Evolutionary conservation across 768 basidiomycete species (phyloP).

Genomic region (Leccinum disarticulatum): DNA sequence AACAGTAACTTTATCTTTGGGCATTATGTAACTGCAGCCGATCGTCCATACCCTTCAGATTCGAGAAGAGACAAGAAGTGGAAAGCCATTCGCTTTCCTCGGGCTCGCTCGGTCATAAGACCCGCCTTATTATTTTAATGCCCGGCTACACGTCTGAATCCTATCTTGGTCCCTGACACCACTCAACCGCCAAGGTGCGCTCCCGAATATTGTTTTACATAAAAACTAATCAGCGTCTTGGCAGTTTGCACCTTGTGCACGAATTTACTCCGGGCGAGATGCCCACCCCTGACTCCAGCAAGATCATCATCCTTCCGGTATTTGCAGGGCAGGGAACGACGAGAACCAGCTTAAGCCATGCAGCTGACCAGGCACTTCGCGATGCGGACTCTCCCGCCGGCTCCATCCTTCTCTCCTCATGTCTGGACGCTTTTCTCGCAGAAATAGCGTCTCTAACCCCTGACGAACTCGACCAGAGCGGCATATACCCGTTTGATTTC

Average conservation of each 20-base stretch:
- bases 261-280: slow-evolving; percentile 3
- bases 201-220: background rate
- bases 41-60: slow-evolving; percentile 8
- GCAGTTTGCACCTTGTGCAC: background rate
- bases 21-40: slow-evolving; percentile 24
- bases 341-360: slow-evolving; percentile 31
- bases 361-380: slow-evolving; percentile 38
- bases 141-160: slow-evolving; percentile 2
- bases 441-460: slow-evolving; percentile 51
- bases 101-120: slow-evolving; percentile 8
- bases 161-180: background rate
- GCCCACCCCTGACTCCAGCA: slow-evolving; percentile 1
- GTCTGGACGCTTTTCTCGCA: slow-evolving; percentile 46
- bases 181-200: slow-evolving; percentile 8
- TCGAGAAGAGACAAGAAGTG: slow-evolving; percentile 24
- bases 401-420: slow-evolving; percentile 48
- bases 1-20: slow-evolving; percentile 27
- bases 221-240: background rate
- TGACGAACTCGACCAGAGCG: slow-evolving; percentile 33
- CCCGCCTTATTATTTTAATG: slow-evolving; percentile 16
- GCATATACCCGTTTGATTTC: slow-evolving; percentile 49
- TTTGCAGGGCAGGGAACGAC: slow-evolving; percentile 59
- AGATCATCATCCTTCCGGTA: slow-evolving; percentile 41
- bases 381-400: slow-evolving; percentile 45
- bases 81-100: slow-evolving; percentile 21